Conservation (phyloP, 2,329 filamentous ascomycete genomes). For the Ceratocystis variospora region DNA sequence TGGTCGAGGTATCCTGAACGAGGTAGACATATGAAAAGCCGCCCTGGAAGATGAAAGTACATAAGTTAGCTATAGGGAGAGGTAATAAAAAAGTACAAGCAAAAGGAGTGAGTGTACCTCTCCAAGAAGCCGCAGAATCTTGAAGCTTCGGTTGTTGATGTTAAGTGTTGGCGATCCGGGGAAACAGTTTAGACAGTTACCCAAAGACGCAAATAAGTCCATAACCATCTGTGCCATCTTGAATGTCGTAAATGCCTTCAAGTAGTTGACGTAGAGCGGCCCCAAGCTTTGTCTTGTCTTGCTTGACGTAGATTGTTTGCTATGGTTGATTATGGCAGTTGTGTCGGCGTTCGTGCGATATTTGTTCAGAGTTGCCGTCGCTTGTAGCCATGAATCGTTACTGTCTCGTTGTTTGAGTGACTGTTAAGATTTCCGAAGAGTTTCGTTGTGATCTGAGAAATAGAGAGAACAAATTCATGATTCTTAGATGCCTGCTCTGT, state of each 20-base stretch:
- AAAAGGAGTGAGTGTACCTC: slow-evolving; percentile 44
- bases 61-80: not conserved
- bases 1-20: slow-evolving; percentile 75
- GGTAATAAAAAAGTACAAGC: slow-evolving; percentile 7
- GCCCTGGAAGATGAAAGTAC: slow-evolving; percentile 41
- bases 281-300: not conserved
- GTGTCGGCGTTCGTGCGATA: not conserved
- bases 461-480: not conserved
- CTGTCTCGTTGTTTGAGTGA: not conserved
- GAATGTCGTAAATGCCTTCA: not conserved
- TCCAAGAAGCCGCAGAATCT: slow-evolving; percentile 83
- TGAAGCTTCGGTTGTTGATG: slow-evolving; percentile 90
- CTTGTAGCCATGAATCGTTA: not conserved
- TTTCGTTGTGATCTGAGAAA: not conserved
- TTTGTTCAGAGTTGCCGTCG: not conserved
- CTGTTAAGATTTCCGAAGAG: not conserved
- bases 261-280: not conserved
- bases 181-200: slow-evolving; percentile 93
- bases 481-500: not conserved
- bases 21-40: slow-evolving; percentile 99
- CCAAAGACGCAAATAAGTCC: slow-evolving; percentile 80
- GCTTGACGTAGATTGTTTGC: not conserved
- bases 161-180: slow-evolving; percentile 86
- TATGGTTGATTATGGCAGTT: not conserved
- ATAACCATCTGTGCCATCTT: slow-evolving; percentile 71